These are phyloP conservation scores for Cucurbita argyrosperma DNA, from an alignment of 306 rosid genomes.

Conservation along the genomic window DNA sequence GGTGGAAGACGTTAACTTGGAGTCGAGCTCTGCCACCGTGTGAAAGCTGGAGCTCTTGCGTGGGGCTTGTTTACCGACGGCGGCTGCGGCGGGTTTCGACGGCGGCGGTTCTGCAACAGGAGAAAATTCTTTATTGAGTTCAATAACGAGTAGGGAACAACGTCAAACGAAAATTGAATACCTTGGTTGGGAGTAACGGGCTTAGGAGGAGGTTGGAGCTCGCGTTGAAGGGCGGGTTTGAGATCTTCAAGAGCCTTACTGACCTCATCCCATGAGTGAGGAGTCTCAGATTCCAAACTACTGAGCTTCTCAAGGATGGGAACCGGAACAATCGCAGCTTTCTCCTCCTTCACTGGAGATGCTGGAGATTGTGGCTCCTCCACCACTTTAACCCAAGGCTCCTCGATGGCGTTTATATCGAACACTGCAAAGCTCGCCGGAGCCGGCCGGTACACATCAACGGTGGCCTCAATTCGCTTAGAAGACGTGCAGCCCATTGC, in stretches of 20 bases:
- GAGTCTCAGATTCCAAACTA: constrained; percentile 41
- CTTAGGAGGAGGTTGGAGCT: background rate
- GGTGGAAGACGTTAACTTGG: constrained; percentile 18
- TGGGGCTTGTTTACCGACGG: constrained; percentile 9
- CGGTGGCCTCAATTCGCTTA: constrained; percentile 25
- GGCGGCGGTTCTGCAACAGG: background rate
- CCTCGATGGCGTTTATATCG: constrained; percentile 61
- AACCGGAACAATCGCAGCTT: constrained; percentile 26
- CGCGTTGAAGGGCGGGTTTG: constrained; percentile 22
- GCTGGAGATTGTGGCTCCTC: constrained; percentile 3
- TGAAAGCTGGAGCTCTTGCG: constrained; percentile 46
- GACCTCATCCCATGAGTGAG: constrained; percentile 76
- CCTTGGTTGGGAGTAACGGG: background rate
- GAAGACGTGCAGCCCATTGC: constrained; percentile 75
- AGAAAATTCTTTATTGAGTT: too few species aligned
- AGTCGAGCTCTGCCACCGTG: constrained; percentile 66
- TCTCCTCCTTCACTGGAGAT: constrained; percentile 6
- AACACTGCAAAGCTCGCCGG: constrained; percentile 78
- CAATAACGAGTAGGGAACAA: too few species aligned
- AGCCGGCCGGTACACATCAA: constrained; percentile 41
- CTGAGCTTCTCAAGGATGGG: constrained; percentile 54
- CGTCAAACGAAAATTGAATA: background rate
- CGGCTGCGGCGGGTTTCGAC: background rate
- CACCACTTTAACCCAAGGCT: constrained; percentile 53
- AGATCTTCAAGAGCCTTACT: constrained; percentile 55